Conservation (phyloP, 2,329 filamentous ascomycete species). For the Diaporthe ilicicola region DNA sequence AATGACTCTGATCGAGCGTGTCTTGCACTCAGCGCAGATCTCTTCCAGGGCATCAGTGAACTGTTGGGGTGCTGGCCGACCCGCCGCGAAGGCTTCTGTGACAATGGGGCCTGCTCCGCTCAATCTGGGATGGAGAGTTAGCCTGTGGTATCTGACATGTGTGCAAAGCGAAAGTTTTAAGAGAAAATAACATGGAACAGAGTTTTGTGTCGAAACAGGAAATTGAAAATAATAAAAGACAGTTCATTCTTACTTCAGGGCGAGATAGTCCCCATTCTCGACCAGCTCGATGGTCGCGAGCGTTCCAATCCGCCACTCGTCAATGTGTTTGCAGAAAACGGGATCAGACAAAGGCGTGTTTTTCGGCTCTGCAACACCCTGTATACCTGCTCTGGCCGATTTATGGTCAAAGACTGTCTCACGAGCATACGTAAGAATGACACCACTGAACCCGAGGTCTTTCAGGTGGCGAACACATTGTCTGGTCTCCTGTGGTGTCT, state of each 20-base stretch:
- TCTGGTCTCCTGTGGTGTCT: slow-evolving; percentile 50
- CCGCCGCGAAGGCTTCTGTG: slow-evolving; percentile 47
- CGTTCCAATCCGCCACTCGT: slow-evolving; percentile 46
- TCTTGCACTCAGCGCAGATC: slow-evolving; percentile 48
- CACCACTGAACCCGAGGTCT: slow-evolving; percentile 60
- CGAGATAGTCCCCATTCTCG: slow-evolving; percentile 46
- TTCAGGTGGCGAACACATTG: slow-evolving; percentile 52
- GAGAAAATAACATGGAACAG: too few species aligned
- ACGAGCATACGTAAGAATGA: slow-evolving; percentile 64
- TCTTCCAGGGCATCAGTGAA: slow-evolving; percentile 52
- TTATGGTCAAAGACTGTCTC: slow-evolving; percentile 52
- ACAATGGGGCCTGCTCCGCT: slow-evolving; percentile 53
- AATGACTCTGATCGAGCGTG: slow-evolving; percentile 51
- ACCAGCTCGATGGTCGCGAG: slow-evolving; percentile 44
- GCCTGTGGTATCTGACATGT: neutral
- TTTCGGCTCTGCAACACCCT: slow-evolving; percentile 29
- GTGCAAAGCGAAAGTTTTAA: neutral
- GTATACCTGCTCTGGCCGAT: slow-evolving; percentile 37
- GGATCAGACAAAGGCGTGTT: neutral
- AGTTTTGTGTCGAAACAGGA: neutral
- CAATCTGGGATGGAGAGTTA: slow-evolving; percentile 39
- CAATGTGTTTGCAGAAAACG: slow-evolving; percentile 45
- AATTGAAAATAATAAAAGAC: too few species aligned
- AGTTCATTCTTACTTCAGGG: slow-evolving; percentile 49
- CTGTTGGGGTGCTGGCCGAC: slow-evolving; percentile 47